phyloP scores from a whole-genome alignment of 306 rosid genomes.

The Lablab purpureus region DNA sequence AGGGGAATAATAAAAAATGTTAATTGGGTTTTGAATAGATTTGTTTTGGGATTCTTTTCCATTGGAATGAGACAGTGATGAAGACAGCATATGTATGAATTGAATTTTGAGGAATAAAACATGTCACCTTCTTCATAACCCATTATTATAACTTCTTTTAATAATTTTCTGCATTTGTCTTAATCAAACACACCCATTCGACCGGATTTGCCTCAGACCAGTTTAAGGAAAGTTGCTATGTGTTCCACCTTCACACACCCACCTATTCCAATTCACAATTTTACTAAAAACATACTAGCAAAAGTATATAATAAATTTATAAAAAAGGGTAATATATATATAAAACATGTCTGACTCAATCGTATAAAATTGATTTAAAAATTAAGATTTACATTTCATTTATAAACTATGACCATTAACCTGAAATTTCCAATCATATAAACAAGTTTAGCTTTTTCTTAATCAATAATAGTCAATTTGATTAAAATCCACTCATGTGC shows the following conservation, averaged over 20 bases:
- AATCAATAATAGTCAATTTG: too few relatives aligned
- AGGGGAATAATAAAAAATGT: constrained; percentile 18
- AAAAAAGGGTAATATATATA: too few relatives aligned
- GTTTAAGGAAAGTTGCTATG: constrained; percentile 35
- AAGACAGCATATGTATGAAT: constrained; percentile 35
- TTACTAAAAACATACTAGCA: too few relatives aligned
- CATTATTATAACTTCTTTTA: constrained; percentile 6
- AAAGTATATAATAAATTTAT: too few relatives aligned
- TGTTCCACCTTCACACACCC: constrained; percentile 37
- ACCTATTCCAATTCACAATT: constrained; percentile 26
- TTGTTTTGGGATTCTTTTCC: constrained; percentile 23
- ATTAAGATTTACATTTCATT: too few relatives aligned
- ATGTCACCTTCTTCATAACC: constrained; percentile 32
- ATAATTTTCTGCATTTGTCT: constrained; percentile 29
- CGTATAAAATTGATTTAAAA: too few relatives aligned
- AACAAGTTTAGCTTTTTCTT: too few relatives aligned
- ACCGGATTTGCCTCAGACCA: not conserved
- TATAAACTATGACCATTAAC: too few relatives aligned
- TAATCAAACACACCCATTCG: constrained; percentile 26
- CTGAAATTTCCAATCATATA: too few relatives aligned
- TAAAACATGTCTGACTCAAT: too few relatives aligned
- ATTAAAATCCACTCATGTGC: too few relatives aligned
- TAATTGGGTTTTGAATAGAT: constrained; percentile 27
- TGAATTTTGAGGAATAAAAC: constrained; percentile 48
- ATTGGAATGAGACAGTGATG: constrained; percentile 34